Percentiles rank a stretch among this genome's conserved stretches.
Evolutionary conservation across 129 eudicot species (phyloP).

Genomic region (Dittrichia graveolens): DNA sequence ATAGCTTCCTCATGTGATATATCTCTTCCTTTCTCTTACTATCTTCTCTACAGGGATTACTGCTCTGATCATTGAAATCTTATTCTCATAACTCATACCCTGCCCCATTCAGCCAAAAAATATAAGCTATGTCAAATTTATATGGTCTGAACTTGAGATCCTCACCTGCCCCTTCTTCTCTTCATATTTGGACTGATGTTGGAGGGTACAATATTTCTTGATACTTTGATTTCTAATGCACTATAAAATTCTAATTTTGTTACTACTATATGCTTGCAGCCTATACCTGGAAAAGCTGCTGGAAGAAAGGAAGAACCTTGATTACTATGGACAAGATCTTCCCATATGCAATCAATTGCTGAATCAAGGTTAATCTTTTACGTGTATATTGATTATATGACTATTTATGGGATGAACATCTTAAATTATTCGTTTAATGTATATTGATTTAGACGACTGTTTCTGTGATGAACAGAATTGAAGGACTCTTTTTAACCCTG

Average conservation of each 20-base stretch:
- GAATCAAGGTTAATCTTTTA: slow-evolving; percentile 56
- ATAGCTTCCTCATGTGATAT: slow-evolving; percentile 3
- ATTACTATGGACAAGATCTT: slow-evolving; percentile 50
- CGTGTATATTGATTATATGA: not conserved
- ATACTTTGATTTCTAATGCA: not conserved
- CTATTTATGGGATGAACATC: slow-evolving; percentile 3
- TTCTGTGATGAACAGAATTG: slow-evolving; percentile 8
- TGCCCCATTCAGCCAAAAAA: not conserved
- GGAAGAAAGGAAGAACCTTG: slow-evolving; percentile 65
- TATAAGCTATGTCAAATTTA: slow-evolving; percentile 58
- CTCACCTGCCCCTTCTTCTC: slow-evolving; percentile 59
- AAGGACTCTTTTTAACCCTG: not conserved
- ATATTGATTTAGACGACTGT: slow-evolving; percentile 1
- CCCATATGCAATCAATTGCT: slow-evolving; percentile 71
- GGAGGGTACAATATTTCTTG: slow-evolving; percentile 46
- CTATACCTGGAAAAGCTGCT: slow-evolving; percentile 66
- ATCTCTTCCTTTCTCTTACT: slow-evolving; percentile 3
- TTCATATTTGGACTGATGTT: slow-evolving; percentile 54
- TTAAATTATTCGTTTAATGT: not conserved
- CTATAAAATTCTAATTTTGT: slow-evolving; percentile 5
- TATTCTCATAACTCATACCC: not conserved
- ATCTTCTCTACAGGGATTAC: slow-evolving; percentile 18
- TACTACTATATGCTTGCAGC: slow-evolving; percentile 39
- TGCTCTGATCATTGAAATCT: slow-evolving; percentile 23
- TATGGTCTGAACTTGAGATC: slow-evolving; percentile 52